Percentiles rank a stretch among this genome's conserved stretches.
phyloP scores from a whole-genome alignment of 768 basidiomycete species.

The Trametes gibbosa region DNA sequence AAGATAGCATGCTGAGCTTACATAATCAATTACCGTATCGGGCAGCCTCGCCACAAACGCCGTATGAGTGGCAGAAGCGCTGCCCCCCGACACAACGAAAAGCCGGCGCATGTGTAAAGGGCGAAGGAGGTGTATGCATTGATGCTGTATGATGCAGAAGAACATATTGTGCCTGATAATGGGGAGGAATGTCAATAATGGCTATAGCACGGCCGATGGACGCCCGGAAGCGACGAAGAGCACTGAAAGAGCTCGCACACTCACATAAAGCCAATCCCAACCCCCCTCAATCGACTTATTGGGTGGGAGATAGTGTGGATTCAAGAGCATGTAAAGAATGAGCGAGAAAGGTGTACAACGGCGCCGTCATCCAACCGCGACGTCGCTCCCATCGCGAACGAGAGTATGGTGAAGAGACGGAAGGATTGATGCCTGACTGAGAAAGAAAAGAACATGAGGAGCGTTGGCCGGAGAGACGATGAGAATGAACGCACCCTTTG shows the following conservation, averaged over 20 bases:
- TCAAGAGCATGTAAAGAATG: too few species aligned
- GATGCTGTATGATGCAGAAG: too few species aligned
- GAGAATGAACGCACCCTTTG: background rate
- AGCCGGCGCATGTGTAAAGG: background rate
- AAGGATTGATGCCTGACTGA: too few species aligned
- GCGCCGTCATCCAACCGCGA: too few species aligned
- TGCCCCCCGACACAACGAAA: too few species aligned
- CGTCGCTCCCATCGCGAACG: too few species aligned
- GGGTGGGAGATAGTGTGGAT: too few species aligned
- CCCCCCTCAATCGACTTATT: too few species aligned
- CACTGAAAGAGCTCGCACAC: background rate
- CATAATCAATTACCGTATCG: slow-evolving; percentile 8
- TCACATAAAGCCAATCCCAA: background rate
- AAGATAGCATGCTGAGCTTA: slow-evolving; percentile 11
- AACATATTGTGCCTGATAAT: background rate
- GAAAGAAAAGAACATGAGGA: background rate
- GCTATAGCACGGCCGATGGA: background rate
- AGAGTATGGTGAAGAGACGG: too few species aligned
- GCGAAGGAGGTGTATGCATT: background rate
- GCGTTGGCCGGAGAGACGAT: background rate
- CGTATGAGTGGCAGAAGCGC: background rate
- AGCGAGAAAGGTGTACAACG: too few species aligned
- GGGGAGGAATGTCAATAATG: background rate
- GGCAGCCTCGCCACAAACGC: slow-evolving; percentile 1
- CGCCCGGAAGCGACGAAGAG: background rate